Evolutionary conservation across 129 eudicot genomes (phyloP).

Genomic region (Kitagawia praeruptora): DNA sequence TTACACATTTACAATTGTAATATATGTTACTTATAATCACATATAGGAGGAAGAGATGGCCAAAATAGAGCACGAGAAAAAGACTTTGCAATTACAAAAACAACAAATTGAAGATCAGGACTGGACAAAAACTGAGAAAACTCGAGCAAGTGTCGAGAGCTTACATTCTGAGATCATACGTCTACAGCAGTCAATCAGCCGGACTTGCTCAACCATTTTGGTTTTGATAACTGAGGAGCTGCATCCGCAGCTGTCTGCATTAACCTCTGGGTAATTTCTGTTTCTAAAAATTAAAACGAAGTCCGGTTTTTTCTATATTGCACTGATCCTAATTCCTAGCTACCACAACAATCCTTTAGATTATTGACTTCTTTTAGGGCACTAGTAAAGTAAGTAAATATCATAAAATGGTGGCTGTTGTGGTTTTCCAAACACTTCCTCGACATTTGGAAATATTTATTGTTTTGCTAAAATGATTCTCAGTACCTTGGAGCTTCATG

Average conservation of each 20-base stretch:
- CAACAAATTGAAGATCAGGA: constrained; percentile 41
- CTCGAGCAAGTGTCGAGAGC: constrained; percentile 34
- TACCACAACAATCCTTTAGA: neutral
- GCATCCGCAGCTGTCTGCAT: constrained; percentile 47
- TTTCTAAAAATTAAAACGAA: neutral
- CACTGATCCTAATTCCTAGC: neutral
- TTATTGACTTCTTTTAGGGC: neutral
- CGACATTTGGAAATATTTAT: neutral
- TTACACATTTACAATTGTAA: neutral
- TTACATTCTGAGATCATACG: constrained; percentile 33
- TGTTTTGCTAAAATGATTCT: neutral
- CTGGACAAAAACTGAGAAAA: constrained; percentile 43
- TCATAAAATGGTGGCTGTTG: neutral
- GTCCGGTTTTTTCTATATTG: neutral
- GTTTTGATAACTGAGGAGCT: constrained; percentile 40
- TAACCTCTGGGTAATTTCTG: constrained; percentile 46
- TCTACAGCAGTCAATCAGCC: constrained; percentile 46
- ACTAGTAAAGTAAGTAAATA: neutral
- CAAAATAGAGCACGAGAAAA: constrained; percentile 41
- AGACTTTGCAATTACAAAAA: constrained; percentile 33
- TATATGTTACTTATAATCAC: neutral
- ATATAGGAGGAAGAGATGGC: constrained; percentile 45
- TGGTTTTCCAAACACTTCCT: neutral
- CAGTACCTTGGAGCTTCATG: neutral
- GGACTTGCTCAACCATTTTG: constrained; percentile 32